These are phyloP conservation scores for Picochlorum sp. DNA, from an alignment of 139 green algal genomes.

Conservation along the genomic window DNA sequence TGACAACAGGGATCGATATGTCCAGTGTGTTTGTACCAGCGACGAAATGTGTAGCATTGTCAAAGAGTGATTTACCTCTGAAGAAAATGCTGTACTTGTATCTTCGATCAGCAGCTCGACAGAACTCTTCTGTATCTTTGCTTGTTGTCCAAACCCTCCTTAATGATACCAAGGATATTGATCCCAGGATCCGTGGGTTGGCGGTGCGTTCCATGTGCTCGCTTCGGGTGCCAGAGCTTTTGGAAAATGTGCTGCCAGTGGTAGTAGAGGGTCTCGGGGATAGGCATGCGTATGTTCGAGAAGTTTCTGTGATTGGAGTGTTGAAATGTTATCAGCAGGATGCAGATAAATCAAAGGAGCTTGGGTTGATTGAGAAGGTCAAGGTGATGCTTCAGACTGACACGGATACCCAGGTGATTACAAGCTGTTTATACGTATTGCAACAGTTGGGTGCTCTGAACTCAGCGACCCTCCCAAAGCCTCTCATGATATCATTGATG, in stretches of 20 bases:
- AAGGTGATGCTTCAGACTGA: conserved; percentile 56
- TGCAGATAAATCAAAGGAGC: conserved; percentile 11
- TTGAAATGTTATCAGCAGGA: conserved; percentile 81
- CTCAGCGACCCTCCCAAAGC: conserved; percentile 12
- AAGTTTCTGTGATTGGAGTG: conserved; percentile 84
- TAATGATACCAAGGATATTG: conserved; percentile 76
- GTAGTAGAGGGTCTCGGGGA: conserved; percentile 57
- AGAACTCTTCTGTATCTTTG: conserved; percentile 32
- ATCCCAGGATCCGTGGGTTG: conserved; percentile 88
- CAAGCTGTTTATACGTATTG: conserved; percentile 77
- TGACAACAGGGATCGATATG: conserved; percentile 93
- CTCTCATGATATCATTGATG: conserved; percentile 77
- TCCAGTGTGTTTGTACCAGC: conserved; percentile 66
- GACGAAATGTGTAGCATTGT: conserved; percentile 35
- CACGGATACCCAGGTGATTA: conserved; percentile 74
- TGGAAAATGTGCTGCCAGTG: conserved; percentile 78
- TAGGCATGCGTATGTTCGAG: conserved; percentile 75
- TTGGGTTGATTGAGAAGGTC: conserved; percentile 51
- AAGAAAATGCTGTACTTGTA: conserved; percentile 99
- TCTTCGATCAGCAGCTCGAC: conserved; percentile 69
- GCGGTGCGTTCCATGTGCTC: conserved; percentile 84
- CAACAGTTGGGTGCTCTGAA: conserved; percentile 36
- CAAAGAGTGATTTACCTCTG: conserved; percentile 28
- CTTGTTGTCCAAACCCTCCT: conserved; percentile 35
- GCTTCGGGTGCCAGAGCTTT: conserved; percentile 82